Evolutionary conservation across 1,139 yeast species (phyloP), one percentile per base, ranked within the genome.

Genomic region (Yamadazyma conglobata): DNA sequence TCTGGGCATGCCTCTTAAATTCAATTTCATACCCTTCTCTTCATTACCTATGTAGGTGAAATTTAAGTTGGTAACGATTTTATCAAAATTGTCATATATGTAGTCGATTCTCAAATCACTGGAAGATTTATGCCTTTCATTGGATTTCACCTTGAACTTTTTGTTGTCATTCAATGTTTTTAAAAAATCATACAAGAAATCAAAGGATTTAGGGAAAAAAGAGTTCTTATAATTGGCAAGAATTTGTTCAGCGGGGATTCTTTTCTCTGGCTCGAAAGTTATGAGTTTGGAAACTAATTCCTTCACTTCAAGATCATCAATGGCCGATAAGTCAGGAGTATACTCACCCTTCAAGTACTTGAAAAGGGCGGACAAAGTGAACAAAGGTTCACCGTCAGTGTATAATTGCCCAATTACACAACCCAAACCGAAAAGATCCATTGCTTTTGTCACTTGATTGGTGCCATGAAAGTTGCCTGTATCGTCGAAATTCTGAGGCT

Each of bases 341-440:
- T 72, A 80, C 38, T 82, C 89, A 5, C 77, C 73, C 40, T 74
- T 76, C 46, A 80, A 80, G 55, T 84, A 91, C 55, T 82, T 84
- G 64, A 86, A 88, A 41, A 89, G 61, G 48, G 88, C 95, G 0
- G 97, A 81, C 12, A 91, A 64, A 0, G 95, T 80, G 53, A 93
- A 89, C 0, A 87, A 70, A 0, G 96, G 85, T 11, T 83, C 73
- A 0, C 96, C 97, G 46, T 91, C 97, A 17, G 79, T 58, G 44
- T 82, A 87, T 12, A 93, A 57, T 54, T 93, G 98, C 0, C 94
- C 95, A 43, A 93, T 81, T 3, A 85, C 88, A 58, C 98, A 93
- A 0, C 97, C 96, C 31, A 84, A 57, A 33, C 93, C 77, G 54
- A 89, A 88, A n/a, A 88, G 64, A 54, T 93, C 99, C 93, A 86